phyloP scores from a whole-genome alignment of 495 filamentous ascomycete species.

The Tuber umbilicatum region DNA sequence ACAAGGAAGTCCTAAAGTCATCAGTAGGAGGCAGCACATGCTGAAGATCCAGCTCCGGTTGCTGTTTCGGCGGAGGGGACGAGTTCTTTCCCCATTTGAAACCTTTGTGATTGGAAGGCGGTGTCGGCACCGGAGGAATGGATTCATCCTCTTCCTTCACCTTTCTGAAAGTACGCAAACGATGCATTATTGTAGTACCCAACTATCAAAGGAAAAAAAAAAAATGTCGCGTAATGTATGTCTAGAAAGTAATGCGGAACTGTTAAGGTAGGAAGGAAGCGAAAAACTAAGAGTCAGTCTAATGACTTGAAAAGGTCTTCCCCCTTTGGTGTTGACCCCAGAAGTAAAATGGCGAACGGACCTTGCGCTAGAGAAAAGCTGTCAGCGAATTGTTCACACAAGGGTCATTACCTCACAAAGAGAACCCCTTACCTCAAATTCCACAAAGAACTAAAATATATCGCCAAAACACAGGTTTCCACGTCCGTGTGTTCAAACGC shows the following conservation, averaged over 20 bases:
- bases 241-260: conserved; percentile 19
- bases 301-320: background rate
- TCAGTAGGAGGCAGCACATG: conserved; percentile 71
- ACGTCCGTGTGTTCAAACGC: background rate
- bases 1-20: conserved; percentile 90
- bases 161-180: conserved; percentile 66
- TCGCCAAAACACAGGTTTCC: conserved; percentile 12
- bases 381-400: background rate
- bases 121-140: conserved; percentile 47
- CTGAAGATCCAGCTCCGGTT: conserved; percentile 65
- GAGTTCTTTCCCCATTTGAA: conserved; percentile 54
- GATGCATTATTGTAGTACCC: conserved; percentile 55
- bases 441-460: background rate
- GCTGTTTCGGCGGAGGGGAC: conserved; percentile 46
- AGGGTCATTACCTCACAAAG: background rate
- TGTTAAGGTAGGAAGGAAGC: conserved; percentile 5
- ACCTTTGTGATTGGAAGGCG: conserved; percentile 47
- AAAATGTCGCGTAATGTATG: conserved; percentile 10
- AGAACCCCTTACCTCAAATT: background rate
- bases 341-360: background rate
- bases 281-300: background rate
- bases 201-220: conserved; percentile 4
- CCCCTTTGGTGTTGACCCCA: background rate
- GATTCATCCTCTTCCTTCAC: conserved; percentile 50
- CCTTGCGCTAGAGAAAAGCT: background rate